Base-by-base conservation (phyloP, 2,329 filamentous ascomycete genomes). In the Ceratocystis albifundus region DNA sequence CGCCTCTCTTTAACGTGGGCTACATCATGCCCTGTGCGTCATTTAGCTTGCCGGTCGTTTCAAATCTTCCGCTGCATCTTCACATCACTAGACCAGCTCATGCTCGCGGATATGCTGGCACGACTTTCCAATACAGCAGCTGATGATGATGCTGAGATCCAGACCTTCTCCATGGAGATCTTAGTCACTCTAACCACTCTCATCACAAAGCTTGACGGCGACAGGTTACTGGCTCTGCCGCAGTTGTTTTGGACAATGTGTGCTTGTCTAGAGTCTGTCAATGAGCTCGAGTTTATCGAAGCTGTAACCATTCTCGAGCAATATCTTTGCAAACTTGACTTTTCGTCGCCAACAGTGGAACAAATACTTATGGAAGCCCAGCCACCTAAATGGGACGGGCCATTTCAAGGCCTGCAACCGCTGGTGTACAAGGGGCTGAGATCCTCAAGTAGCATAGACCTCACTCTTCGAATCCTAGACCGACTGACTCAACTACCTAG, bases 181-280 rank as follows among this genome's bases (percentile, higher is more conserved):
- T 76, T 99, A 65, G 96, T 92, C 0, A 99, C 95, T 0, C 76
- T 99, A 64, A 92, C 95, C 73, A 91, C 91, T 0, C 88, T 99
- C 57, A 96, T 99, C 67, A 83, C 86, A 70, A 94, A 93, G 66
- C 78, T 97, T 32, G 87, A 92, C 22, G 81, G 88, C 0, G 83
- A 88, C 46, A 88, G 92, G 73, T 80, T 99, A 1, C 76, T 96
- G 61, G 85, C 86, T n/a, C 96, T 96, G 70, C 94, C 94, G 1
- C 93, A 97, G 72, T 79, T 99, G 0, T 97, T 99, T 76, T 99
- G 95, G 95, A 96, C 93, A 0, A 96, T 90, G 0, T 96, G 92
- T 72, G 94, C 94, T 10, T 99, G 94, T 73, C 78, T 99, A 22
- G 92, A 97, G 72, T 97, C 94, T 0, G 96, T 97, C 72, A 96